Evolutionary conservation across 2,329 filamentous ascomycete species (phyloP), one percentile per base, ranked within the genome.

Genomic region (Stachybotrys chlorohalonatus): DNA sequence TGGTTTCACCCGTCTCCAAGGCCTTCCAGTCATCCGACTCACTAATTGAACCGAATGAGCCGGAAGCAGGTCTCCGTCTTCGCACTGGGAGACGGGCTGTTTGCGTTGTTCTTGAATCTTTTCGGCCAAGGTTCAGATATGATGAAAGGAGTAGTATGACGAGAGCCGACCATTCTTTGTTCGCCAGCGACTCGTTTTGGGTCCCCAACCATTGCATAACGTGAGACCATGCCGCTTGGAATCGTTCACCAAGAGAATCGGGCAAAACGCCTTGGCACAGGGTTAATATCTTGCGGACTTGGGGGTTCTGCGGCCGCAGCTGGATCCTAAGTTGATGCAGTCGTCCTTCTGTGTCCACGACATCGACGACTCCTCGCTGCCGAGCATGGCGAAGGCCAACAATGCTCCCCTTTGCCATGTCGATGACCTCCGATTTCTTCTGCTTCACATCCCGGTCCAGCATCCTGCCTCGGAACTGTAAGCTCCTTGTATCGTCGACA

Each of bases 211-310:
- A 93, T 57, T 83, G 81, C 70, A 87, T 80, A 17, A 82, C 77
- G 64, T 89, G 85, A 80, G 87, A 88, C 86, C 88, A 92, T 2
- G 80, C 83, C 9, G 84, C 78, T 55, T 89, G 71, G 9, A 90
- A 70, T 31, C 75, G 87, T 72, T 75, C 85, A 57, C 71, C 82
- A 47, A 80, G 75, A 1, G 77, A 74, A 17, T 82, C 73, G 7
- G 82, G 81, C 31, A 91, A 67, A 39, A 87, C 78, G 58, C 85
- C 84, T 55, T 80, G 80, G 63, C 86, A 86, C 15, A 82, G 72
- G 36, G 81, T 75, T 8, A 92, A 71, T 8, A 85, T 72, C 53
- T 76, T 82, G 31, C 74, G 75, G 6, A 89, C 85, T 52, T 86
- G 76, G n/a, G 76, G 73, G 52, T 81, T 84, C 13, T 73, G 75